phyloP scores from a whole-genome alignment of 2,329 filamentous ascomycete genomes.

The Xylaria sp. region DNA sequence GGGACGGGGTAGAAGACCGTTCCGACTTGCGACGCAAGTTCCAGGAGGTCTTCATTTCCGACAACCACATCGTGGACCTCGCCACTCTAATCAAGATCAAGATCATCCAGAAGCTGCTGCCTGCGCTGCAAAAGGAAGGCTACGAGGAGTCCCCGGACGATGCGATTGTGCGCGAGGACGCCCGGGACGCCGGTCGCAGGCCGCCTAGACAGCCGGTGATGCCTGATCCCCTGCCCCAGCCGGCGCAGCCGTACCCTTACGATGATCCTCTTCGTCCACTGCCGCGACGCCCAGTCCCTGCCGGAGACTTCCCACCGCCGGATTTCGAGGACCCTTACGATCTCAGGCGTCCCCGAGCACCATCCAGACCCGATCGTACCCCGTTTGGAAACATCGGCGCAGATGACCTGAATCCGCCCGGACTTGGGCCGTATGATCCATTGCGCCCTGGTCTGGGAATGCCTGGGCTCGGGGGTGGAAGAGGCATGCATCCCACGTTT shows the following conservation, averaged over 20 bases:
- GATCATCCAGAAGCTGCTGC: slow-evolving; percentile 84
- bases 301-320: slow-evolving; percentile 80
- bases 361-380: slow-evolving; percentile 50
- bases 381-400: slow-evolving; percentile 75
- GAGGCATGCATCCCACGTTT: slow-evolving; percentile 96
- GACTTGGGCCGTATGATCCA: slow-evolving; percentile 84
- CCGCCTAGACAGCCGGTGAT: slow-evolving; percentile 48
- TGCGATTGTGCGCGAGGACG: slow-evolving; percentile 49
- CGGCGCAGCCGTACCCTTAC: slow-evolving; percentile 71
- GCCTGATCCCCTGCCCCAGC: slow-evolving; percentile 60
- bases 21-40: slow-evolving; percentile 55
- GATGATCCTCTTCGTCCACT: slow-evolving; percentile 68
- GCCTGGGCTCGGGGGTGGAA: slow-evolving; percentile 64
- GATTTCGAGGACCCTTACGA: slow-evolving; percentile 94
- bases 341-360: slow-evolving; percentile 68
- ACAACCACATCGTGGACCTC: slow-evolving; percentile 69
- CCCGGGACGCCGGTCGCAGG: slow-evolving; percentile 50
- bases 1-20: slow-evolving; percentile 56
- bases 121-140: slow-evolving; percentile 76
- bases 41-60: slow-evolving; percentile 74
- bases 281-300: slow-evolving; percentile 67
- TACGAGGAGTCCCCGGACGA: slow-evolving; percentile 67
- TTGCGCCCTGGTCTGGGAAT: slow-evolving; percentile 70
- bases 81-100: slow-evolving; percentile 74
- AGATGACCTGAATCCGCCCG: slow-evolving; percentile 85